Base-by-base conservation (phyloP, 495 filamentous ascomycete genomes). In the Echria macrotheca region DNA sequence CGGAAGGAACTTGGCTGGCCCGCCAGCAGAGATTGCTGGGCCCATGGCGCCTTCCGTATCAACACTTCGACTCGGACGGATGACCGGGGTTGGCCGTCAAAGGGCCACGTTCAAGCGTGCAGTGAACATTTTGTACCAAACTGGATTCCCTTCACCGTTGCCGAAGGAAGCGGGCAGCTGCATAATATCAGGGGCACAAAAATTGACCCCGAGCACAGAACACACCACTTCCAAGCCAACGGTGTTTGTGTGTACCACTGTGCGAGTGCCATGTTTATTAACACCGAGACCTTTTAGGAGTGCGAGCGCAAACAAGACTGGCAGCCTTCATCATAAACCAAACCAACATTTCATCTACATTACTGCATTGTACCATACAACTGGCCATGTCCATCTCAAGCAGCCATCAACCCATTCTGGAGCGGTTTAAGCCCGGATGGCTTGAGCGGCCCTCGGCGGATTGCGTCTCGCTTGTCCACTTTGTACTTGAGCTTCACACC, bases 401-500 rank as follows among this genome's bases (percentile, higher is more conserved):
- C 42, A 32, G 25, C 42, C 5, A 19, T 10, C 24, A 29, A 26
- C 3, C 11, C 42, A 11, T 44, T 56, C 5, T 47, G 44, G 3
- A 57, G 53, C 22, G 52, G 44, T 32, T 52, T 55, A 17, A 50
- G 49, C 23, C 39, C 47, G 22, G 50, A 42, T 23, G 50, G 44
- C 43, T 21, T 56, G 49, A 72, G 43, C n/a, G 64, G 69, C 2
- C 72, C 69, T 50, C 67, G 68, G 45, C 69, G 69, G 29, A 68
- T 62, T 47, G 55, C 64, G 44, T 76, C 73, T 54, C 68, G 71
- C 36, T 77, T 82, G 38, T 76, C 81, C 25, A 97, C 79, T 68
- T 83, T 83, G 68, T 93, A 98, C 75, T 63, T 67, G 33, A 67
- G 24, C 44, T 67, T 67, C 11, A 65, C 60, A 23, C 64, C 64